These are phyloP conservation scores for Aspergillus floridensis DNA, from an alignment of 2,329 filamentous ascomycete genomes.

Conservation along the genomic window DNA sequence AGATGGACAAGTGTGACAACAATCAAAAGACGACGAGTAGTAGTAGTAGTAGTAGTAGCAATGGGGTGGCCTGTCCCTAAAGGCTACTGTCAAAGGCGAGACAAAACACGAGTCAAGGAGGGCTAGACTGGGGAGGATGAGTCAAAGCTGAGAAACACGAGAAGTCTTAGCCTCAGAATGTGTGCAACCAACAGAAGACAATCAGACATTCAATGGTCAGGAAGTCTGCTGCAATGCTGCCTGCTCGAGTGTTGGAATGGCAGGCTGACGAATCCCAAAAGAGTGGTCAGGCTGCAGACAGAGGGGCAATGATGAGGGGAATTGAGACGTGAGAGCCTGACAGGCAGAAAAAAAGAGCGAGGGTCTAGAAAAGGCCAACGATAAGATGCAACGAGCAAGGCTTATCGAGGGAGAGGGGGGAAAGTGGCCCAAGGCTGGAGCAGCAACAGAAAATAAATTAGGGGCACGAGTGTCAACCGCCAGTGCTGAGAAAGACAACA, in stretches of 20 bases:
- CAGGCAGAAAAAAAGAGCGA: constrained; percentile 10
- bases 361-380: constrained; percentile 18
- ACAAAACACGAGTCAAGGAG: neutral
- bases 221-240: neutral
- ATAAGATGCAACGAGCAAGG: constrained; percentile 10
- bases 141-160: constrained; percentile 2
- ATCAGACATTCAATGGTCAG: neutral
- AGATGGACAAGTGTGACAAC: neutral
- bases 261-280: neutral
- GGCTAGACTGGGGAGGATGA: neutral
- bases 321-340: constrained; percentile 3
- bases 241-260: neutral
- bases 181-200: neutral
- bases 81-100: neutral
- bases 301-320: neutral
- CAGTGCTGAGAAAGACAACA: neutral
- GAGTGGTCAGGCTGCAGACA: neutral
- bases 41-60: neutral
- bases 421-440: neutral
- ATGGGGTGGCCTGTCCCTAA: neutral
- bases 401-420: constrained; percentile 11
- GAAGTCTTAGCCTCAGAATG: constrained; percentile 3
- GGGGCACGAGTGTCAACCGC: neutral
- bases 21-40: neutral
- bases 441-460: constrained; percentile 11